Evolutionary conservation across 768 basidiomycete species (phyloP).

Genomic region (Podaxis pistillaris): DNA sequence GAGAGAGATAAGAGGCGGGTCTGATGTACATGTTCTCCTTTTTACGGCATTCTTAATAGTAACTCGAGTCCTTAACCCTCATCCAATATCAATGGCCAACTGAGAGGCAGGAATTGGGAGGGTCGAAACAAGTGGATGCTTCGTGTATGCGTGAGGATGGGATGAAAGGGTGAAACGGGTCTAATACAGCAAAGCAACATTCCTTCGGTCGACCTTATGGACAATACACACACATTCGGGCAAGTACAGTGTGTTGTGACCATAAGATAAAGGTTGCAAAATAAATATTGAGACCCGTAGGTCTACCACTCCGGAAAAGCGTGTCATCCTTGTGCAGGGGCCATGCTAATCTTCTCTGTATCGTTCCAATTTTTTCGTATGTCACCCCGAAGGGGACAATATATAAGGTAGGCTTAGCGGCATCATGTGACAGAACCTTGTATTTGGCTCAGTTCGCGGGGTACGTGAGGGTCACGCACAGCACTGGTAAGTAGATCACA

Average conservation of each 20-base stretch:
- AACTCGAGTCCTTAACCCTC: too few relatives aligned
- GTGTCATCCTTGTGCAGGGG: constrained; percentile 99
- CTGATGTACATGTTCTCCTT: too few relatives aligned
- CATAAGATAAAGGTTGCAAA: constrained; percentile 21
- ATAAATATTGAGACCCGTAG: constrained; percentile 59
- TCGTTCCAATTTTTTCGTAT: constrained; percentile 99
- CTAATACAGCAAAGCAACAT: too few relatives aligned
- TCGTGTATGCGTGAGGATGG: too few relatives aligned
- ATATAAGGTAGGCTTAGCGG: neutral
- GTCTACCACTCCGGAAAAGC: constrained; percentile 91
- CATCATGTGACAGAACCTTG: neutral
- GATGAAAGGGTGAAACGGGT: neutral
- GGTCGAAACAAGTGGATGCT: too few relatives aligned
- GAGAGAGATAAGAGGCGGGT: too few relatives aligned
- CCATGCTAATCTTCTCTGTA: constrained; percentile 99
- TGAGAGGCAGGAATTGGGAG: too few relatives aligned
- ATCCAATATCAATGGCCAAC: too few relatives aligned
- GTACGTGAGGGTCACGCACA: neutral
- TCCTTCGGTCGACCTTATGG: neutral
- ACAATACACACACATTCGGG: neutral
- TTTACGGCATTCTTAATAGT: too few relatives aligned
- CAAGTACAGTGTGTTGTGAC: too few relatives aligned
- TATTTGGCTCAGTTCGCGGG: neutral
- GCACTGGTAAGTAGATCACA: neutral
- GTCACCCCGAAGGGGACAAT: constrained; percentile 86